A percentile compares a stretch with the other conserved stretches of the same genome.
Evolutionary conservation across 2,329 filamentous ascomycete species (phyloP).

Genomic region (Cladosporium sp.): DNA sequence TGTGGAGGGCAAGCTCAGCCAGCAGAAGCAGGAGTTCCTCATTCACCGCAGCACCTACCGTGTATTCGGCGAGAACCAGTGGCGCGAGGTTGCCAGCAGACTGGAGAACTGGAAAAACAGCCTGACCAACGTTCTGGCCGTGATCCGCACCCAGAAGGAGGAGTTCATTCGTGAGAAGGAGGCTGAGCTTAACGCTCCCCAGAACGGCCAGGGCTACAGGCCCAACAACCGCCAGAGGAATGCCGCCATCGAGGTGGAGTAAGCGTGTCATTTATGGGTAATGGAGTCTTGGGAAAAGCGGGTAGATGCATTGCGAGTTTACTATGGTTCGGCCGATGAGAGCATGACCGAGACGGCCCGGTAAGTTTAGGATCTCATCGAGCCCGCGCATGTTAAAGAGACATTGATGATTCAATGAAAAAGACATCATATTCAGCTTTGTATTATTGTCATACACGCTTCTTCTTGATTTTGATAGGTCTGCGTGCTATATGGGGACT

Average conservation of each 20-base stretch:
- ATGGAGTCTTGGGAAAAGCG: conserved; percentile 18
- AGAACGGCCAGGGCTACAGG: conserved; percentile 28
- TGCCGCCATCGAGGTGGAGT: conserved; percentile 32
- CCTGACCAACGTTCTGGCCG: conserved; percentile 73
- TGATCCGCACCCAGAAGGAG: conserved; percentile 78
- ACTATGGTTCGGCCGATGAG: conserved; percentile 18
- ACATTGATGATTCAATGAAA: conserved; percentile 21
- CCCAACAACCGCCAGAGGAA: conserved; percentile 30
- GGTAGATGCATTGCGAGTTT: conserved; percentile 19
- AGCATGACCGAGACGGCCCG: conserved; percentile 5
- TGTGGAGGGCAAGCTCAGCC: conserved; percentile 93
- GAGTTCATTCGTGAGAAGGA: conserved; percentile 76
- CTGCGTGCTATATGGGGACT: background rate
- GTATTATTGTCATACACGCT: conserved; percentile 13
- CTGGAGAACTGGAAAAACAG: conserved; percentile 89
- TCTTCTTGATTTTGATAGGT: background rate
- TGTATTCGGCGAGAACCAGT: conserved; percentile 97
- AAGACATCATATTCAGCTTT: conserved; percentile 20
- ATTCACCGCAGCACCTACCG: conserved; percentile 96
- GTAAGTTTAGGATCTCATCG: conserved; percentile 15
- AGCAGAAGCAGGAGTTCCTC: conserved; percentile 88
- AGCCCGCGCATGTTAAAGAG: conserved; percentile 13
- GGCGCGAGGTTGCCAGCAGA: conserved; percentile 87
- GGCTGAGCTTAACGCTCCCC: conserved; percentile 56
- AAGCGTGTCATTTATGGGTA: conserved; percentile 17